These are phyloP conservation scores for Tausonia pullulans DNA, from an alignment of 1,284 basidiomycete genomes.

Conservation along the genomic window DNA sequence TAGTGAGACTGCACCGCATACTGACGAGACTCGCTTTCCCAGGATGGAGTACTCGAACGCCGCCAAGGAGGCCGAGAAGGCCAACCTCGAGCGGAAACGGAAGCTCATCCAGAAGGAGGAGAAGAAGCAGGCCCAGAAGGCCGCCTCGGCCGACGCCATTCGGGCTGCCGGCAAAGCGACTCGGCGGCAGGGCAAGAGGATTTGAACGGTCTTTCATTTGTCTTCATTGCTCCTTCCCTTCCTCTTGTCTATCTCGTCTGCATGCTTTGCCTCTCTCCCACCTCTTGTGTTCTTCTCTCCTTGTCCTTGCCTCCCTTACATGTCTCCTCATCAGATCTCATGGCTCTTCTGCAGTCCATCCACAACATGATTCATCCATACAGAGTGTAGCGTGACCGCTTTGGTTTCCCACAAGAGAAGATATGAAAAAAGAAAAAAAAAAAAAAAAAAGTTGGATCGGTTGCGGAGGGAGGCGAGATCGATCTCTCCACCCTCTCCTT, in stretches of 20 bases:
- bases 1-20: background rate
- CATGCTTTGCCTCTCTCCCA: background rate
- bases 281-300: slow-evolving; percentile 2
- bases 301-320: background rate
- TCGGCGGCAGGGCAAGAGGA: no score
- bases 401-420: background rate
- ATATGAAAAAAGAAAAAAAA: no score
- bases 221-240: background rate
- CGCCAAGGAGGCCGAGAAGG: slow-evolving; percentile 57
- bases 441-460: no score
- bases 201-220: background rate
- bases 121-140: slow-evolving; percentile 33
- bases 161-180: no score
- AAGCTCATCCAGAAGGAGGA: slow-evolving; percentile 49
- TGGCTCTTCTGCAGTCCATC: no score
- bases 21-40: no score
- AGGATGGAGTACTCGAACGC: slow-evolving; percentile 59
- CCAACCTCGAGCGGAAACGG: slow-evolving; percentile 51
- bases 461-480: no score
- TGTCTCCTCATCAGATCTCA: background rate
- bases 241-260: background rate
- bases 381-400: background rate
- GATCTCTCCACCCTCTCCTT: no score
- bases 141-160: background rate
- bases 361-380: no score